Evolutionary conservation across 176 grass and related monocot genomes (phyloP).

Genomic region (Musa itinerans): DNA sequence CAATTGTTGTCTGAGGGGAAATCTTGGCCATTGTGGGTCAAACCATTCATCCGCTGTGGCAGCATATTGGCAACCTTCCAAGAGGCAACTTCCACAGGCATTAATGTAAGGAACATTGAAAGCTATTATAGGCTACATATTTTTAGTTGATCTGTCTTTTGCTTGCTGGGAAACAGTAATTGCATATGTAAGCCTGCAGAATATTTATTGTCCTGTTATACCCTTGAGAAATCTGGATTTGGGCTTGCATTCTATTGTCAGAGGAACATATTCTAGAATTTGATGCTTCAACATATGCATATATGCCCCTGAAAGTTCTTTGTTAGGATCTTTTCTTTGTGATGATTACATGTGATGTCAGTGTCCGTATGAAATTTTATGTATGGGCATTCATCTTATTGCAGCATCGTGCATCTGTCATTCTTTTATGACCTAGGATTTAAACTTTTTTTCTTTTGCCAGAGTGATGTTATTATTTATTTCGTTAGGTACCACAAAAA

Average conservation of each 20-base stretch:
- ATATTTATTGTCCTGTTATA: neutral
- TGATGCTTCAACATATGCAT: too few relatives aligned
- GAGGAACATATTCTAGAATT: too few relatives aligned
- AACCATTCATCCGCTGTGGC: constrained; percentile 32
- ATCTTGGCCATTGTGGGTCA: constrained; percentile 75
- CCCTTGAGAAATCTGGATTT: neutral
- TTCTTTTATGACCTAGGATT: too few relatives aligned
- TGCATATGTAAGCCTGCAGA: neutral
- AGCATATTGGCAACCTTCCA: constrained; percentile 22
- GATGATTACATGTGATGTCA: too few relatives aligned
- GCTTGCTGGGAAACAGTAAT: neutral
- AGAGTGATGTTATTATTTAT: too few relatives aligned
- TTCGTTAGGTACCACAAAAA: too few relatives aligned
- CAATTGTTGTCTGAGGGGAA: constrained; percentile 62
- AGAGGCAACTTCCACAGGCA: constrained; percentile 17
- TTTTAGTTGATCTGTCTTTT: neutral
- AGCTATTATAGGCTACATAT: neutral
- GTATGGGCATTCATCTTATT: too few relatives aligned
- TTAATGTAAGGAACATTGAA: constrained; percentile 27
- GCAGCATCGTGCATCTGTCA: too few relatives aligned
- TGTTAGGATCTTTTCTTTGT: too few relatives aligned
- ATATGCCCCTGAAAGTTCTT: too few relatives aligned
- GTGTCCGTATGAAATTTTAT: too few relatives aligned
- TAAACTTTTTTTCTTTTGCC: too few relatives aligned
- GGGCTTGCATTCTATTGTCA: neutral